Base-by-base conservation (phyloP, 2,329 filamentous ascomycete genomes). In the Alternaria ventricosa region DNA sequence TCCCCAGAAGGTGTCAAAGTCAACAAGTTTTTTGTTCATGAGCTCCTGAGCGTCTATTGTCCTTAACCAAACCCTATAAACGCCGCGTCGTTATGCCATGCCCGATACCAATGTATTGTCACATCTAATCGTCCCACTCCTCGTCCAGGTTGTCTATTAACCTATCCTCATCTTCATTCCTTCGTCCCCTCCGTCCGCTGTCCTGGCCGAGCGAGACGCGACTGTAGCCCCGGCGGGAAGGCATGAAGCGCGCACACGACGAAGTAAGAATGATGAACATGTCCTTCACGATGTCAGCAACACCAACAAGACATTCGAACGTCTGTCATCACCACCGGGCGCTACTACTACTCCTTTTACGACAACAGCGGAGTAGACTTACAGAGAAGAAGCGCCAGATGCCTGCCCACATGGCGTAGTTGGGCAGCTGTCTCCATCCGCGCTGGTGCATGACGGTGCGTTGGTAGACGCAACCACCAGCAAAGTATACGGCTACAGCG, bases 111-210 rank as follows among this genome's bases (percentile, higher is more conserved):
- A 45, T 23, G 20, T 45, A 25, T 20, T 18, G 27, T 12, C 30
- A 9, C 27, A 20, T 57, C 60, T 70, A 86, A 69, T 97, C 94
- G 72, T 97, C 94, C 95, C 95, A 98, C 78, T 97, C 94, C 79
- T 98, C 95, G 75, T 98, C 96, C 63, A 97, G 85, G 80, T 97
- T 93, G 79, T 98, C 95, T 78, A 99, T 98, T 72, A 98, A 82
- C 67, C 94, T 85, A 80, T 98, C 97, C 82, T 98, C 96, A 59
- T 94, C 94, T 63, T 97, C 95, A 7, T 87, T 81, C 23, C 82
- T 78, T 12, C 82, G 77, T 3, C 80, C 78, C 20, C 83, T 78
- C 11, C 80, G 78, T 51, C 82, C 75, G 41, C 78, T 77, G 36
- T 82, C 81, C 25, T 79, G 71, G 36, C 79, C 78, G 5, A 78